These are phyloP conservation scores for Trichosporon inkin DNA, from an alignment of 1,284 basidiomycete species.

Conservation along the genomic window DNA sequence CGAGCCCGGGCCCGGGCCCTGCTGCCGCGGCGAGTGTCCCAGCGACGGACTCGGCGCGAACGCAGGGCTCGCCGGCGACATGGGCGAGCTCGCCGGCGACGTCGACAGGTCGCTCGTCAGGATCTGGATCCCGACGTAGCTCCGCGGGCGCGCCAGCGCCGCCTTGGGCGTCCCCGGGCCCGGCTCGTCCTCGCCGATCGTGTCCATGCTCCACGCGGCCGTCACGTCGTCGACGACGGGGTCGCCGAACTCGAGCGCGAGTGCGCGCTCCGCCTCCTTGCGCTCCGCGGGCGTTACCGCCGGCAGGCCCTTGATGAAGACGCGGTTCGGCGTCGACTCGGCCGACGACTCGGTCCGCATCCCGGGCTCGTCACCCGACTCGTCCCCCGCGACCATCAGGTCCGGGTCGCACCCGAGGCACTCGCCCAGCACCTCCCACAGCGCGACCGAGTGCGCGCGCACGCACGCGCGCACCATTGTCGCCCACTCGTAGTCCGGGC, in stretches of 20 bases:
- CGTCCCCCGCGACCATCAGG: slow-evolving; percentile 45
- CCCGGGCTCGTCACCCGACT: slow-evolving; percentile 12
- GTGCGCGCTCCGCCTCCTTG: slow-evolving; percentile 16
- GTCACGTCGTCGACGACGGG: slow-evolving; percentile 32
- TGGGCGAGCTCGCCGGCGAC: background rate
- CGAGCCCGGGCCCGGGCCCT: too few species aligned
- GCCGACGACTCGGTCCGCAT: background rate
- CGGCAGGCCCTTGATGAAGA: slow-evolving; percentile 44
- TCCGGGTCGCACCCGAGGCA: slow-evolving; percentile 48
- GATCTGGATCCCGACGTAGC: slow-evolving; percentile 11
- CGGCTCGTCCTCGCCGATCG: slow-evolving; percentile 30
- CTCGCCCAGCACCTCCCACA: slow-evolving; percentile 48
- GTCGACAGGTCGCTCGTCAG: background rate
- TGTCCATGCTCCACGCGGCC: slow-evolving; percentile 17
- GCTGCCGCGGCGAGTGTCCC: slow-evolving; percentile 26
- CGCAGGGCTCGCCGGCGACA: background rate
- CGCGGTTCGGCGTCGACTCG: slow-evolving; percentile 25
- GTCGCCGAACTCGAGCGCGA: slow-evolving; percentile 32
- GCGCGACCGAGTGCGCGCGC: slow-evolving; percentile 33
- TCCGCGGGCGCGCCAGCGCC: background rate
- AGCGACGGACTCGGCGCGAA: background rate
- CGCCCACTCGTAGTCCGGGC: slow-evolving; percentile 47
- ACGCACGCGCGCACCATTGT: slow-evolving; percentile 40
- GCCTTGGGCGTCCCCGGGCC: background rate
- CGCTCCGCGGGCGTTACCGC: slow-evolving; percentile 31